Evolutionary conservation across 2,329 filamentous ascomycete species (phyloP).

Genomic region (Beauveria australis): DNA sequence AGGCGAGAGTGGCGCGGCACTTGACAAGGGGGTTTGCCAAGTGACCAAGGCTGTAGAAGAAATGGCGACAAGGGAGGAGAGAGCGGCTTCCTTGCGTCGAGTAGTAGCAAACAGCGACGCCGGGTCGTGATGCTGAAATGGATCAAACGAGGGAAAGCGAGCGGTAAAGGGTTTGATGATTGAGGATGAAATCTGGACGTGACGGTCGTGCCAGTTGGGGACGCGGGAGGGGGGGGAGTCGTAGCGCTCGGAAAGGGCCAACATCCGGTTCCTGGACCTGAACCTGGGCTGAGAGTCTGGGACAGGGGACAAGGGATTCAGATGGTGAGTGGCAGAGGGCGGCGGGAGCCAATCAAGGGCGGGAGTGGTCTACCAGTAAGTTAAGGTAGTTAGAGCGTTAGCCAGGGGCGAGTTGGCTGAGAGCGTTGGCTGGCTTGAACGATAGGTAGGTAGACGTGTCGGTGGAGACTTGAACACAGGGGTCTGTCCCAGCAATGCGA

Average conservation of each 20-base stretch:
- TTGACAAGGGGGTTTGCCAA: background rate
- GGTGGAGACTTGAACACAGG: too few species aligned
- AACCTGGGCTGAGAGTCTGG: background rate
- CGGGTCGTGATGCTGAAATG: conserved; percentile 4
- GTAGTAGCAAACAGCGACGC: background rate
- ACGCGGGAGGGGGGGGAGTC: background rate
- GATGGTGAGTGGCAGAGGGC: background rate
- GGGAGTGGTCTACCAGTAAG: too few species aligned
- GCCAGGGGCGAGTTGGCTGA: too few species aligned
- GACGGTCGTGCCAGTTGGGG: background rate
- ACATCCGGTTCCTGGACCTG: background rate
- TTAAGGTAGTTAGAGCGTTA: too few species aligned
- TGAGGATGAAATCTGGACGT: background rate
- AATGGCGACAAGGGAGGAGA: background rate
- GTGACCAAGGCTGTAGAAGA: background rate
- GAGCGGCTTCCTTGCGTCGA: background rate
- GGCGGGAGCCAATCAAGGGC: background rate
- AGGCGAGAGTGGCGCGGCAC: background rate
- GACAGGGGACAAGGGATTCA: background rate
- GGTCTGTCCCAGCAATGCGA: too few species aligned
- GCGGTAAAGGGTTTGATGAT: background rate
- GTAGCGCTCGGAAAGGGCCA: background rate
- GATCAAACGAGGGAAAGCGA: background rate
- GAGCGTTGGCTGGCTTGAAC: too few species aligned
- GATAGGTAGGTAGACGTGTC: too few species aligned